Percentiles rank a stretch among this genome's conserved stretches.
Evolutionary conservation across 2,329 filamentous ascomycete species (phyloP).

Genomic region (Cytospora paraplurivora): DNA sequence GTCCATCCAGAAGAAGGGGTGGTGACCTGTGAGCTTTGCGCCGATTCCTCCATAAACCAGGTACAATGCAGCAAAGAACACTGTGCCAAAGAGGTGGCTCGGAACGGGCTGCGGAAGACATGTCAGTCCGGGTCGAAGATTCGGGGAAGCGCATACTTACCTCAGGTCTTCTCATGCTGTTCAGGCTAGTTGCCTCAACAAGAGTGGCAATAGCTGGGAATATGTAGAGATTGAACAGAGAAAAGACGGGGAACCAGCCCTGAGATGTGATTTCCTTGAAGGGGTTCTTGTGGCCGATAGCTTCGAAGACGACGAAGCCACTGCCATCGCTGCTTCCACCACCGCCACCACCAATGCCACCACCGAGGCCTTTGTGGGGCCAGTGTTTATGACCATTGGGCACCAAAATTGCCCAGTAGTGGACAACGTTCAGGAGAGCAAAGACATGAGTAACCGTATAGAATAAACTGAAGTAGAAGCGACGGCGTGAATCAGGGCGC

Average conservation of each 20-base stretch:
- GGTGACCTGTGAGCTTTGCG: constrained; percentile 47
- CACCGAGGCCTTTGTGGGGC: constrained; percentile 25
- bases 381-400: constrained; percentile 43
- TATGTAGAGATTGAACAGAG: constrained; percentile 49
- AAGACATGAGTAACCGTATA: constrained; percentile 51
- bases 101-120: constrained; percentile 44
- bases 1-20: constrained; percentile 56
- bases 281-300: constrained; percentile 31
- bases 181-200: constrained; percentile 51
- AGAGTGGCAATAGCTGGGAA: constrained; percentile 47
- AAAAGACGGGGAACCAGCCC: constrained; percentile 51
- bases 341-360: constrained; percentile 11
- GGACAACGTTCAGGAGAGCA: constrained; percentile 51
- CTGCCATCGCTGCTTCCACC: constrained; percentile 2
- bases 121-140: constrained; percentile 8
- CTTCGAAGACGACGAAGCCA: constrained; percentile 12
- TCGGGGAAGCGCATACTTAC: constrained; percentile 38
- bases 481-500: constrained; percentile 44
- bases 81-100: constrained; percentile 46
- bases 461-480: constrained; percentile 54
- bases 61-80: constrained; percentile 47
- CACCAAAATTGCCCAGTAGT: constrained; percentile 50
- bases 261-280: constrained; percentile 52
- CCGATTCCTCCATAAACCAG: constrained; percentile 54
- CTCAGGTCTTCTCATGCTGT: constrained; percentile 55